Conservation (phyloP, 306 rosid species). For the Quercus engelmannii region DNA sequence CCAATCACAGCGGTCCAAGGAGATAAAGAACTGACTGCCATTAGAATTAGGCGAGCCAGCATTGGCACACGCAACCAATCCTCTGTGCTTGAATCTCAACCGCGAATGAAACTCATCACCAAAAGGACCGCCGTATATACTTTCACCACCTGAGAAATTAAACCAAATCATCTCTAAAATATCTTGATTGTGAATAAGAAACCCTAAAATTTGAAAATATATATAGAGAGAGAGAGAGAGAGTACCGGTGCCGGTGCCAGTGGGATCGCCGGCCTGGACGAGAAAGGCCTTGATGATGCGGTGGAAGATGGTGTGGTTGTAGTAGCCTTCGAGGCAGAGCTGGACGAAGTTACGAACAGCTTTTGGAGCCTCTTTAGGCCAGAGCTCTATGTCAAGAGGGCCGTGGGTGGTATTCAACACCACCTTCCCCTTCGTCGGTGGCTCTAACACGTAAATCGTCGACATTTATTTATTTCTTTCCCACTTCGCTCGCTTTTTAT, state of each 20-base stretch:
- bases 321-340: conserved; percentile 91
- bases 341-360: conserved; percentile 93
- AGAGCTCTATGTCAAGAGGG: conserved; percentile 84
- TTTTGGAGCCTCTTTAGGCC: conserved; percentile 98
- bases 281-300: conserved; percentile 83
- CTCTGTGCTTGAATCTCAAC: conserved; percentile 84
- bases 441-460: conserved; percentile 86
- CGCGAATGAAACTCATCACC: conserved; percentile 90
- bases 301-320: conserved; percentile 77
- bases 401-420: conserved; percentile 79
- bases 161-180: neutral
- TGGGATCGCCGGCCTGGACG: conserved; percentile 87
- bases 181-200: too few relatives aligned
- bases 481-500: neutral
- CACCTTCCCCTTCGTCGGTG: conserved; percentile 95
- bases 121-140: conserved; percentile 75
- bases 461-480: conserved; percentile 60
- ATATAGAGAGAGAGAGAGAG: neutral
- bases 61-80: conserved; percentile 88
- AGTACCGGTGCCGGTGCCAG: conserved; percentile 80
- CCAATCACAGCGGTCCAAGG: conserved; percentile 74
- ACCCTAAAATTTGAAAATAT: neutral
- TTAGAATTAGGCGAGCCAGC: conserved; percentile 66
- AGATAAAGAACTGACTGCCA: conserved; percentile 85
- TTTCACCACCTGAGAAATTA: conserved; percentile 64